A percentile compares a stretch with the other conserved stretches of the same genome.
Evolutionary conservation across 352 stramenopile genomes (phyloP).

Genomic region (Phytopythium chamaehyphon): DNA sequence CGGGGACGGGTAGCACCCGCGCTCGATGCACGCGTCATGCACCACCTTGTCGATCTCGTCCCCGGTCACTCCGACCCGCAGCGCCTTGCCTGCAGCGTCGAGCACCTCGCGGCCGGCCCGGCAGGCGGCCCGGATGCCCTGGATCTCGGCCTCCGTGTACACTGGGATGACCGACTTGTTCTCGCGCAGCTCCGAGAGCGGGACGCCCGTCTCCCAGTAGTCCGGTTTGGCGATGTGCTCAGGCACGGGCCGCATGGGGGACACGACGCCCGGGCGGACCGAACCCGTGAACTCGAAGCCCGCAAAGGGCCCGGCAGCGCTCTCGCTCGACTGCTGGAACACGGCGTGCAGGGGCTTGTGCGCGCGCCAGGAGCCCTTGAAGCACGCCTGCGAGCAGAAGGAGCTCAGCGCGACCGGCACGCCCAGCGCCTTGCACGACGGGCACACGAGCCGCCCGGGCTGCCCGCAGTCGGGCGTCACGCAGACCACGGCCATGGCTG

Average conservation of each 20-base stretch:
- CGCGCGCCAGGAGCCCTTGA: conserved; percentile 94
- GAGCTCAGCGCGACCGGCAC: conserved; percentile 79
- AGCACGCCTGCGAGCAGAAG: conserved; percentile 95
- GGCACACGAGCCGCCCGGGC: conserved; percentile 82
- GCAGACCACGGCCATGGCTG: not conserved
- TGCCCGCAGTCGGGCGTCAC: conserved; percentile 78
- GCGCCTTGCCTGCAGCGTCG: conserved; percentile 85
- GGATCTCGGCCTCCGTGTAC: conserved; percentile 91
- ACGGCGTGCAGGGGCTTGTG: conserved; percentile 97
- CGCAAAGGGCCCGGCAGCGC: conserved; percentile 27
- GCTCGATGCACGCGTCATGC: conserved; percentile 89
- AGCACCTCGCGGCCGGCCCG: conserved; percentile 89
- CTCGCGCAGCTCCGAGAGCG: conserved; percentile 46
- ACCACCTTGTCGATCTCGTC: conserved; percentile 96
- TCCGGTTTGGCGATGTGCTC: conserved; percentile 80
- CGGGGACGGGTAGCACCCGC: conserved; percentile 94
- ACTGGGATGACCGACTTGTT: conserved; percentile 75
- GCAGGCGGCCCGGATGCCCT: conserved; percentile 89
- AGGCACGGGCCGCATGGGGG: conserved; percentile 60
- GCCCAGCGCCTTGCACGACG: conserved; percentile 89
- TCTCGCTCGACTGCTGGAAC: conserved; percentile 76
- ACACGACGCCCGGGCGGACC: conserved; percentile 72
- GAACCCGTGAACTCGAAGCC: conserved; percentile 74
- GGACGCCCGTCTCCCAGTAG: conserved; percentile 82
- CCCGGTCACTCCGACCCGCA: conserved; percentile 88